Conservation (phyloP, 2,329 filamentous ascomycete genomes). For the Coleophoma cylindrospora region DNA sequence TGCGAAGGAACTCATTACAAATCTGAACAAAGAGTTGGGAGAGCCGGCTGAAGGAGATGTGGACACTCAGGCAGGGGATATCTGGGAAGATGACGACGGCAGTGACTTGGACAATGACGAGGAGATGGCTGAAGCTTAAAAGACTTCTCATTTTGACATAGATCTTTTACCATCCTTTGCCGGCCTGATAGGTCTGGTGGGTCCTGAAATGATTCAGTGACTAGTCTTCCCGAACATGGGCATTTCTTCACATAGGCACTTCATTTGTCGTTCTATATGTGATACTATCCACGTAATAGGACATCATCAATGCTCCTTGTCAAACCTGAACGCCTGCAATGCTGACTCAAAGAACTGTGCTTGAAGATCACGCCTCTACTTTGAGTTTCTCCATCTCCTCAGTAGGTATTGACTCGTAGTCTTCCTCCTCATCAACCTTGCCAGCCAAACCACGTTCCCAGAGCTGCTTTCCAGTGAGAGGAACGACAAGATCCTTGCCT, state of each 20-base stretch:
- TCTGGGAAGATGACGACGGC: conserved; percentile 49
- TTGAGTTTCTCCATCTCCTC: conserved; percentile 68
- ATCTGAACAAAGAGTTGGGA: conserved; percentile 60
- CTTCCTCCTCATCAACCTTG: conserved; percentile 62
- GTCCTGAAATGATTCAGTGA: conserved; percentile 10
- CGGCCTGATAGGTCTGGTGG: too few species aligned
- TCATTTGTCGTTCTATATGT: not conserved
- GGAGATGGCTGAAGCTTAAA: conserved; percentile 47
- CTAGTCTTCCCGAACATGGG: conserved; percentile 1
- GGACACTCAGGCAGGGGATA: conserved; percentile 47
- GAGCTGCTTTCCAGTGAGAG: conserved; percentile 67
- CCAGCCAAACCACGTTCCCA: conserved; percentile 72
- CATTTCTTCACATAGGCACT: not conserved
- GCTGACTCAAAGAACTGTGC: conserved; percentile 4
- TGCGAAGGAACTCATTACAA: conserved; percentile 62
- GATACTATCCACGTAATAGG: not conserved
- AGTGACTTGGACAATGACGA: conserved; percentile 30
- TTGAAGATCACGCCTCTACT: conserved; percentile 43
- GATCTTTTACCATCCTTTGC: too few species aligned
- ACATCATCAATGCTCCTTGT: not conserved
- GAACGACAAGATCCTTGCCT: conserved; percentile 67
- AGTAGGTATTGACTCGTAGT: conserved; percentile 50
- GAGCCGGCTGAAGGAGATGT: conserved; percentile 45
- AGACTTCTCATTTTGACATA: not conserved
- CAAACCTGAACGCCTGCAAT: conserved; percentile 10